Percentiles rank a stretch among this genome's conserved stretches.
Evolutionary conservation across 108 stramenopile genomes (phyloP).

Genomic region (Cyclostephanos tholiformis): DNA sequence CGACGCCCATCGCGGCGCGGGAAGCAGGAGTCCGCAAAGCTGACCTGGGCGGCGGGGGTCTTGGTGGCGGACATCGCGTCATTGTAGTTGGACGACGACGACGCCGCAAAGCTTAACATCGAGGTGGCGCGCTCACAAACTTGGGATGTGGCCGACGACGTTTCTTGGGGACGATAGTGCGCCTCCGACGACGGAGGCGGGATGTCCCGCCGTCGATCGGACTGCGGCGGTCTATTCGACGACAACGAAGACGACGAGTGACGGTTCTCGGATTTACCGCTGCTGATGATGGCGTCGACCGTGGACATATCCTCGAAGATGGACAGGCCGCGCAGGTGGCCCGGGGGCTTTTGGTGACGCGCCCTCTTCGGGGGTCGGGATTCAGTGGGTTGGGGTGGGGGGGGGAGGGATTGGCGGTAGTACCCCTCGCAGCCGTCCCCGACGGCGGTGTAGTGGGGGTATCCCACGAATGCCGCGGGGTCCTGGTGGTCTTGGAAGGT

Average conservation of each 20-base stretch:
- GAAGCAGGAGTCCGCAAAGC: slow-evolving; percentile 27
- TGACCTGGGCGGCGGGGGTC: slow-evolving; percentile 33
- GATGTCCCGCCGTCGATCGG: neutral
- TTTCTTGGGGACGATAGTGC: neutral
- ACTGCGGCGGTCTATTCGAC: neutral
- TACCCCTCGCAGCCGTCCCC: neutral
- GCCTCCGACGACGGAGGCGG: neutral
- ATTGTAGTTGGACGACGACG: neutral
- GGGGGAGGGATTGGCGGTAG: neutral
- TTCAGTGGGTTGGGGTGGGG: neutral
- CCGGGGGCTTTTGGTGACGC: slow-evolving; percentile 3
- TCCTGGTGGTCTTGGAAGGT: neutral
- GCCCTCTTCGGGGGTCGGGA: slow-evolving; percentile 18
- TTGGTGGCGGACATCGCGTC: slow-evolving; percentile 11
- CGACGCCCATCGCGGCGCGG: neutral
- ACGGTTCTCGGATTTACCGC: slow-evolving; percentile 19
- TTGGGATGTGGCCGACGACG: slow-evolving; percentile 8
- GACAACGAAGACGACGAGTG: neutral
- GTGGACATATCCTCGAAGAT: slow-evolving; percentile 49
- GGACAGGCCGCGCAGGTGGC: slow-evolving; percentile 46
- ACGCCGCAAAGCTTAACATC: neutral
- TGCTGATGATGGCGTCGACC: slow-evolving; percentile 52
- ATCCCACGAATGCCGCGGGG: neutral
- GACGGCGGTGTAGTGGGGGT: neutral
- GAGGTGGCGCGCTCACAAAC: neutral